Evolutionary conservation across 352 stramenopile genomes (phyloP).

Genomic region (Phytophthora aleatoria): DNA sequence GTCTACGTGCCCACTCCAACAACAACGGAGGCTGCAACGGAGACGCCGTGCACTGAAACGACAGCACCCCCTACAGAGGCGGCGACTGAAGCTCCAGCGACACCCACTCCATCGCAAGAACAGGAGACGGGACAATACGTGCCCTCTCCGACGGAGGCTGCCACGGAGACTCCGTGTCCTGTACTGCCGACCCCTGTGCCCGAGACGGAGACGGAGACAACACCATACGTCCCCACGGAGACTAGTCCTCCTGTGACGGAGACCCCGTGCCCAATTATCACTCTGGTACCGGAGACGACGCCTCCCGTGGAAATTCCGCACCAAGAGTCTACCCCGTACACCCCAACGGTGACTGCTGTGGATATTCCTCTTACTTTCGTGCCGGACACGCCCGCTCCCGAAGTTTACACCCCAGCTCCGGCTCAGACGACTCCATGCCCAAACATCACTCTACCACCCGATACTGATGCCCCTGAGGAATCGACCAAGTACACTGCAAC

Average conservation of each 20-base stretch:
- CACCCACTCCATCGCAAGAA: not conserved
- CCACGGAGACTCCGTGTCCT: conserved; percentile 25
- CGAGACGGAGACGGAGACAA: conserved; percentile 18
- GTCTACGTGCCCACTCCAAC: not conserved
- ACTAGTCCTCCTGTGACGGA: not conserved
- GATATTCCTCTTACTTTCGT: not conserved
- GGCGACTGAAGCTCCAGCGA: not conserved
- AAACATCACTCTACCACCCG: conserved; percentile 13
- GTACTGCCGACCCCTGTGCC: conserved; percentile 10
- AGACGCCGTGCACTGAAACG: conserved; percentile 16
- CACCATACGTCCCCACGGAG: conserved; percentile 2
- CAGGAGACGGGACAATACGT: conserved; percentile 9
- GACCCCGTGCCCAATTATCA: conserved; percentile 4
- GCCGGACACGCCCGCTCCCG: conserved; percentile 4
- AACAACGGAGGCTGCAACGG: not conserved
- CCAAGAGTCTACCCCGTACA: conserved; percentile 10
- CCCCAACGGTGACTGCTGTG: conserved; percentile 7
- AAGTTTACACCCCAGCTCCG: conserved; percentile 12
- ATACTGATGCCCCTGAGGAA: conserved; percentile 22
- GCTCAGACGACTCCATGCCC: conserved; percentile 22
- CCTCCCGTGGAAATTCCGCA: conserved; percentile 4
- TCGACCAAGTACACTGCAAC: conserved; percentile 1
- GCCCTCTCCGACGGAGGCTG: conserved; percentile 1
- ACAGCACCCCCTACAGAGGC: not conserved
- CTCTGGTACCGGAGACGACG: conserved; percentile 21